Conservation (phyloP, 192 early-diverging fungal genomes). For the Backusella mclennaniae region DNA sequence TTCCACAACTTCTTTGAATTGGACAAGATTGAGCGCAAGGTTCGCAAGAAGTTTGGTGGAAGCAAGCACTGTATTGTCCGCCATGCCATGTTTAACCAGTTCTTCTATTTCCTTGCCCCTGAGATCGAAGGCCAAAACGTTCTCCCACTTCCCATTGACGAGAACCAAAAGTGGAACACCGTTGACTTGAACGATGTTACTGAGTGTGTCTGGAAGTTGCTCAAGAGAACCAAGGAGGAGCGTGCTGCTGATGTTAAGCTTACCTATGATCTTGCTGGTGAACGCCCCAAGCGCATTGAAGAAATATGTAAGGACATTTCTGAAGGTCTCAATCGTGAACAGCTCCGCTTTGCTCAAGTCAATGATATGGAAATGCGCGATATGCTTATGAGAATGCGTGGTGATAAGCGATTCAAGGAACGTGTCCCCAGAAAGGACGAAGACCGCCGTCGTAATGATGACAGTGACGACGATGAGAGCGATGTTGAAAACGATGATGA, state of each 20-base stretch:
- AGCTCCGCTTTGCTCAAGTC: conserved; percentile 3
- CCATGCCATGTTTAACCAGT: conserved; percentile 9
- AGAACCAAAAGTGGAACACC: conserved; percentile 17
- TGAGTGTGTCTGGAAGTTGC: conserved; percentile 10
- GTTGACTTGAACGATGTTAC: conserved; percentile 24
- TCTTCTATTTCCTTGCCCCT: conserved; percentile 27
- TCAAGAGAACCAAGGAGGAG: neutral
- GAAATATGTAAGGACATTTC: conserved; percentile 12
- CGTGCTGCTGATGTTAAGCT: neutral
- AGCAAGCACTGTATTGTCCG: conserved; percentile 17
- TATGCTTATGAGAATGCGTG: conserved; percentile 7
- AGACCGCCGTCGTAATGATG: neutral
- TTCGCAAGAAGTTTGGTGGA: neutral
- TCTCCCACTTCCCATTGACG: conserved; percentile 18
- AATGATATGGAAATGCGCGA: neutral
- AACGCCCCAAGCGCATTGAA: neutral
- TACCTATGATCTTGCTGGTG: conserved; percentile 5
- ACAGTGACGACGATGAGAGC: neutral
- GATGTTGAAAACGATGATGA: neutral
- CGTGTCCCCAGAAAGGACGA: neutral
- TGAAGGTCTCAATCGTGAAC: neutral
- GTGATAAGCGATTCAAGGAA: conserved; percentile 18
- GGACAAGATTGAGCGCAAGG: conserved; percentile 16
- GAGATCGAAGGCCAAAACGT: conserved; percentile 3
- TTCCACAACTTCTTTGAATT: conserved; percentile 17